Evolutionary conservation across 2,329 filamentous ascomycete genomes (phyloP), one percentile per base, ranked within the genome.

Genomic region (Colletotrichum sp.): DNA sequence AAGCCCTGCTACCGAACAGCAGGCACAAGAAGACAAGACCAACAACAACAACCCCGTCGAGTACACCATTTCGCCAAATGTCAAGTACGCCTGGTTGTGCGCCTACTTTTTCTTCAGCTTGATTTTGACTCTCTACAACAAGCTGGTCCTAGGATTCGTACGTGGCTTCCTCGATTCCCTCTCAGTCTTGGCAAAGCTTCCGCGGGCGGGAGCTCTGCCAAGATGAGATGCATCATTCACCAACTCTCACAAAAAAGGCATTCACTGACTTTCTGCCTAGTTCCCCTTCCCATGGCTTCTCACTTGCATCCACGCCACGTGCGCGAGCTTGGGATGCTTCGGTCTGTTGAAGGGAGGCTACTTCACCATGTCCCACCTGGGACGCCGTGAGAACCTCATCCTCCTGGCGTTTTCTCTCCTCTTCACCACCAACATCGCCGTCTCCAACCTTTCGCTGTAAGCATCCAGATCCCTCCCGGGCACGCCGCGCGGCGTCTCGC

Each of bases 371-470:
- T 89, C 90, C 13, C 86, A 86, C 72, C 84, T 93, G 52, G 87
- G 86, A 5, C 85, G 85, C 34, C 87, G 86, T 34, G 90, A 92
- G 80, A 88, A 91, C 81, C 81, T 90, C 57, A 86, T 88, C n/a
- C 86, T 92, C 55, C 83, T 91, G 36, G 86, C 88, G 63, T 93
- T 93, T 81, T 92, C 91, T 43, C 85, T 89, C 55, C 86, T 93
- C 9, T 93, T 92, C 82, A 92, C 91, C 18, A 86, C 91, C 81
- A 93, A 93, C 82, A 92, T 93, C 78, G 91, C 91, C 74, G 88
- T 92, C 61, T 92, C 90, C n/a, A 92, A 92, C 82, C 86, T 92
- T 28, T 92, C 91, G n/a, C 86, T 92, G 85, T 87, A 82, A 79
- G 86, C 80, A 24, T 24, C 48, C 67, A 71, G 58, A 28, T 24